Base-by-base conservation (phyloP, 2,329 filamentous ascomycete species). In the Botryotinia globosa region DNA sequence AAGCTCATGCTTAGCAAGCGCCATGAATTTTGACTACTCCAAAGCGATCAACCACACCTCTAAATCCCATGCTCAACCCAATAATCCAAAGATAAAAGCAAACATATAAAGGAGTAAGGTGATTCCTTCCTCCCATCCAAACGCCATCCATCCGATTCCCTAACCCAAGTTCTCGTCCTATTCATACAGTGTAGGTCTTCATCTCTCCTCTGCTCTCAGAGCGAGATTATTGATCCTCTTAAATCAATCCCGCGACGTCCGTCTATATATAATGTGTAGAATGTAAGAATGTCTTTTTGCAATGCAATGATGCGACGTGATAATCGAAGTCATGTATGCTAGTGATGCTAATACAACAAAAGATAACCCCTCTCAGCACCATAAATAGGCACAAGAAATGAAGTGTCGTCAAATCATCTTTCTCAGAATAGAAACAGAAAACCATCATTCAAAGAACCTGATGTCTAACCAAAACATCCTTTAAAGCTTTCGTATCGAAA, bases 401-500 rank as follows among this genome's bases (percentile, higher is more conserved):
- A 59, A 56, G 48, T 39, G 25, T 37, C 16, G 22, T 22, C 22
- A 16, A n/a, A 54, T 20, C 22, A 68, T n/a, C 54, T 16, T 42
- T 14, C 32, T 39, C 37, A 32, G 48, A 62, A 42, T 59, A n/a
- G 34, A 22, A 16, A 44, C 25, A 39, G 12, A 37, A 6, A 32
- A 2, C 9, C 25, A 45, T 32, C 12, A 59, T 76, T 16, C 67
- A 77, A 12, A 80, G 64, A 72, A 91, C 84, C 62, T 81, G 80
- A 77, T 90, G 82, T 78, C 85, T 86, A 76, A 83, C 80, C 69
- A 91, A 84, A 45, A 91, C 82, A 75, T 81, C 83, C 78, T 83
- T 84, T 64, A 91, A 80, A 2, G 87, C 83, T 69, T 84, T 82
- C 64, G 84, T 87, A 78, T 86, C 87, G 74, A 91, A 90, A 56